phyloP scores from a whole-genome alignment of 2,329 filamentous ascomycete species.

The Aspergillus ustus region DNA sequence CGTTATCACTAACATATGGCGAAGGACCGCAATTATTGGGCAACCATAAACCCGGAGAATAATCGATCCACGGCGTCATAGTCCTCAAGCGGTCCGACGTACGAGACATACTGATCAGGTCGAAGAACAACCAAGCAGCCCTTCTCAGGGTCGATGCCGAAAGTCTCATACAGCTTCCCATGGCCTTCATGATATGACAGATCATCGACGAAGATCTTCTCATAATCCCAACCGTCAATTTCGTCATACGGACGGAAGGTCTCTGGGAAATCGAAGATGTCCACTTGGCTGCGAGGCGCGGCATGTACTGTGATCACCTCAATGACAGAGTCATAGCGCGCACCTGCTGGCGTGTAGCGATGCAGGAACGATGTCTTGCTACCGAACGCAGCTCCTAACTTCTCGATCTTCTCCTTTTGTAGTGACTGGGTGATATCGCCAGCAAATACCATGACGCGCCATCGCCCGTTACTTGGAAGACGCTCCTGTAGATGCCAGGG shows the following conservation, averaged over 20 bases:
- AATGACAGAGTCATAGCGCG: slow-evolving; percentile 11
- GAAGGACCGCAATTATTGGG: not conserved
- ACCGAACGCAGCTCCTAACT: slow-evolving; percentile 52
- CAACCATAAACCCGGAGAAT: slow-evolving; percentile 4
- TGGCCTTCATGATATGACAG: slow-evolving; percentile 20
- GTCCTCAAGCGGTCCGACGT: slow-evolving; percentile 18
- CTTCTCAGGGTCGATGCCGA: slow-evolving; percentile 10
- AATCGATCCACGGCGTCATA: slow-evolving; percentile 17
- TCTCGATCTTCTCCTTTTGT: slow-evolving; percentile 53
- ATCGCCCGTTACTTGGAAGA: slow-evolving; percentile 44
- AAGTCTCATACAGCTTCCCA: slow-evolving; percentile 13
- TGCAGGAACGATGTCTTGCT: slow-evolving; percentile 45
- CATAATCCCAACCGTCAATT: slow-evolving; percentile 22
- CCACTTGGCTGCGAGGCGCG: slow-evolving; percentile 10
- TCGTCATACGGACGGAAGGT: slow-evolving; percentile 15
- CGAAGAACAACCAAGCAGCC: slow-evolving; percentile 17
- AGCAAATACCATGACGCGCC: slow-evolving; percentile 58
- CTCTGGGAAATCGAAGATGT: slow-evolving; percentile 16
- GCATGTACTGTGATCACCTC: slow-evolving; percentile 18
- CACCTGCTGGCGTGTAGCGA: slow-evolving; percentile 45
- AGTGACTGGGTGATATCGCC: slow-evolving; percentile 56
- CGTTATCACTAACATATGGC: not conserved
- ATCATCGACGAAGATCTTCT: slow-evolving; percentile 22
- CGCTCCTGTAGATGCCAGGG: slow-evolving; percentile 45
- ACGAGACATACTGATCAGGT: slow-evolving; percentile 19